A percentile compares a stretch with the other conserved stretches of the same genome.
Conservation (phyloP, 2,329 filamentous ascomycete genomes). For the Colletotrichum tropicicola region DNA sequence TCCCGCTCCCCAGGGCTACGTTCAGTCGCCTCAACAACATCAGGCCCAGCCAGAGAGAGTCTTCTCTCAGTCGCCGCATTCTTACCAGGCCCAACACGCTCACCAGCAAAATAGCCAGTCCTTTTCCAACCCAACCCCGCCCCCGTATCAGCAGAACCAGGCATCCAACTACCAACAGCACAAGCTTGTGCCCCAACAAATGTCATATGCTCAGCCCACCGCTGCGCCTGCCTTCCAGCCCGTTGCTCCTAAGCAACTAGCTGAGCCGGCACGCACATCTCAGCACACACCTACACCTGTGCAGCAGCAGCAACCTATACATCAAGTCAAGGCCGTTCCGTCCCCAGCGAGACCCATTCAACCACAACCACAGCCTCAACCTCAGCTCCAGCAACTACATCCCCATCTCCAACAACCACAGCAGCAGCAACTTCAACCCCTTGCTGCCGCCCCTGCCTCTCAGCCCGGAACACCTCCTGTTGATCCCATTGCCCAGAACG, state of each 20-base stretch:
- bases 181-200: constrained; percentile 29
- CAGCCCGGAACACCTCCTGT: constrained; percentile 29
- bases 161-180: constrained; percentile 25
- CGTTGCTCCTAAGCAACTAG: constrained; percentile 13
- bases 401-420: not conserved
- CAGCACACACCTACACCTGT: constrained; percentile 14
- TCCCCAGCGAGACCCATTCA: constrained; percentile 5
- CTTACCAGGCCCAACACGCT: constrained; percentile 18
- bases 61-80: constrained; percentile 30
- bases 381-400: not conserved
- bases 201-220: constrained; percentile 16
- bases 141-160: constrained; percentile 22
- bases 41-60: constrained; percentile 25
- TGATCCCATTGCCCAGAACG: constrained; percentile 30
- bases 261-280: constrained; percentile 3
- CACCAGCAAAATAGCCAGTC: constrained; percentile 20
- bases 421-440: not conserved
- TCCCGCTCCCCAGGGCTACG: constrained; percentile 37
- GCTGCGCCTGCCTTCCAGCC: constrained; percentile 17
- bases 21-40: constrained; percentile 35
- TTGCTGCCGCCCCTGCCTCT: constrained; percentile 26
- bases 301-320: constrained; percentile 31
- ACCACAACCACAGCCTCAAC: constrained; percentile 12
- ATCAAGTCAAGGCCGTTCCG: constrained; percentile 26
- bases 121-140: constrained; percentile 23